Evolutionary conservation across 345 rosid genomes (phyloP), one percentile per base, ranked within the genome.

Genomic region (Ricinus communis): DNA sequence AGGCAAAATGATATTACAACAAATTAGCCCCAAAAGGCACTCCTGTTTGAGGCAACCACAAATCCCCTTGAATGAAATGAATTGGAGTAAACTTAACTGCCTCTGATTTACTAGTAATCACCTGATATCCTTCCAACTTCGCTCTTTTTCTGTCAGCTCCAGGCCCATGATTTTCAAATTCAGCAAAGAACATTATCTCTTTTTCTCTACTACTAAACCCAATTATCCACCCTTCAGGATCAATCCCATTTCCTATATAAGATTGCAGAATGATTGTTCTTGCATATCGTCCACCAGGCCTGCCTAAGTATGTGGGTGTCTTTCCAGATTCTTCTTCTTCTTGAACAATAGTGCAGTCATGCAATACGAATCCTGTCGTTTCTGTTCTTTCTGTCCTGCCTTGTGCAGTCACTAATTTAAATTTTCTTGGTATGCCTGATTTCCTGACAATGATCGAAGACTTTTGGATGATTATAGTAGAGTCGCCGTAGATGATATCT

Each of bases 361-460:
- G 71, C 31, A 73, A 12, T 9, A 73, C 70, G 47, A 65, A 65
- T 24, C 76, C 76, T 8, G 76, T 73, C 8, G 43, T 56, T 40
- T 73, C 57, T 2, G 15, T 46, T 50, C 50, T 43, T 31, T 65
- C 65, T 38, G 24, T 10, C 47, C 76, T 55, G 31, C 40, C 71
- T 57, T 73, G 71, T 18, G 47, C 69, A 41, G 25, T 36, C 6
- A 73, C 14, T 15, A 65, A 15, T 49, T 16, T 12, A 7, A 43
- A 25, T 24, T 63, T 24, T 43, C 4, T 8, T n/a, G 53, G 14
- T 7, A 30, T 63, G 50, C 4, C 2, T 63, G 51, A 50, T 5
- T 63, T 25, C 19, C n/a, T 15, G 2, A 45, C 14, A 0, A 63
- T 33, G 33, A 63, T 63, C 1, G 0, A 16, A 15, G 52, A 45